Evolutionary conservation across 2,329 filamentous ascomycete genomes (phyloP).

Genomic region (Hypoxylon sp.): DNA sequence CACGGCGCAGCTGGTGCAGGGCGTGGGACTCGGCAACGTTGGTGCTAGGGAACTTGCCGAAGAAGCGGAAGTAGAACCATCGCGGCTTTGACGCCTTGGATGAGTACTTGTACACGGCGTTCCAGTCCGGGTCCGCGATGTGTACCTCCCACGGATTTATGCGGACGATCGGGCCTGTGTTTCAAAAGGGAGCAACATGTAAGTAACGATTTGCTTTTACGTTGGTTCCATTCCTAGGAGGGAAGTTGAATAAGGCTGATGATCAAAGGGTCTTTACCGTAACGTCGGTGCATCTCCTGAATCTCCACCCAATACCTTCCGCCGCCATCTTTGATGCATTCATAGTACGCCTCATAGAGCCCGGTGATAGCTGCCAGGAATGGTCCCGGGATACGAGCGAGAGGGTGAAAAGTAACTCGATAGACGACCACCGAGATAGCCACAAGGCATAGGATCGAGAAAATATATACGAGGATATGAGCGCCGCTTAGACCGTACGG

Average conservation of each 20-base stretch:
- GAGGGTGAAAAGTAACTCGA: slow-evolving; percentile 39
- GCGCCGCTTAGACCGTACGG: slow-evolving; percentile 14
- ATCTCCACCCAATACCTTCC: slow-evolving; percentile 45
- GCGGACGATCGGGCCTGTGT: slow-evolving; percentile 41
- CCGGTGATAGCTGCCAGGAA: slow-evolving; percentile 41
- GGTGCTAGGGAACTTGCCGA: slow-evolving; percentile 45
- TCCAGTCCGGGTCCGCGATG: slow-evolving; percentile 41
- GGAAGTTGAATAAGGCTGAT: background rate
- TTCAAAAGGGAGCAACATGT: background rate
- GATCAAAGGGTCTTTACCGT: slow-evolving; percentile 28
- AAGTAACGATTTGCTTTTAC: background rate
- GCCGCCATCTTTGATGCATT: slow-evolving; percentile 44
- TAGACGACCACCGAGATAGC: slow-evolving; percentile 33
- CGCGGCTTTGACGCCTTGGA: slow-evolving; percentile 42
- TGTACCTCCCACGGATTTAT: slow-evolving; percentile 42
- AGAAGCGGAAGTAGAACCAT: slow-evolving; percentile 46
- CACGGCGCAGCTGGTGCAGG: slow-evolving; percentile 44
- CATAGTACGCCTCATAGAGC: slow-evolving; percentile 42
- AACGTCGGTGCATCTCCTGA: slow-evolving; percentile 42
- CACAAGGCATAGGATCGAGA: background rate
- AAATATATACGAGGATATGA: slow-evolving; percentile 6
- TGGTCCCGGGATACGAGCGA: slow-evolving; percentile 41
- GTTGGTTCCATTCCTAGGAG: background rate
- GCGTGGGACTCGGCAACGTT: slow-evolving; percentile 44
- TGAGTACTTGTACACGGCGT: slow-evolving; percentile 44